These are phyloP conservation scores for Populus tremula DNA, from an alignment of 345 rosid species.

Conservation along the genomic window DNA sequence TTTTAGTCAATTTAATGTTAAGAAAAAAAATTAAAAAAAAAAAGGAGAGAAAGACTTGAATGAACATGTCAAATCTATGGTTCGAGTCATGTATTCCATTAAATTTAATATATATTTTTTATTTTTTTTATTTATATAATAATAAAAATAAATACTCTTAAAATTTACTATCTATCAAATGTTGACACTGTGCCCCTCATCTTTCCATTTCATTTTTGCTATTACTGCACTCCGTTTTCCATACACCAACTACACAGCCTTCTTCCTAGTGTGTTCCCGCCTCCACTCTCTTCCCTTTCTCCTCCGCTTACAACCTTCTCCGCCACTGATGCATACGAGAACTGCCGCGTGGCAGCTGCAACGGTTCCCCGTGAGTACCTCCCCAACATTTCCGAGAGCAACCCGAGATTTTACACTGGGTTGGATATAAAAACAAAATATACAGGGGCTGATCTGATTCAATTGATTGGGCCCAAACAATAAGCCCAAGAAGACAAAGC, in stretches of 20 bases:
- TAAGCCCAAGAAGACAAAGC: not conserved
- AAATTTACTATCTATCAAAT: too few relatives aligned
- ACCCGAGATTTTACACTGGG: not conserved
- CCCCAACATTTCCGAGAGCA: constrained; percentile 25
- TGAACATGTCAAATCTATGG: fast-evolving
- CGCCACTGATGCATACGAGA: constrained; percentile 39
- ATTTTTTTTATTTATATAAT: too few relatives aligned
- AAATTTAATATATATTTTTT: too few relatives aligned
- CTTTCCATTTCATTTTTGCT: constrained; percentile 62
- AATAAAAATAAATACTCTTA: too few relatives aligned
- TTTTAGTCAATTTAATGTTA: fast-evolving
- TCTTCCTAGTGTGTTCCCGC: constrained; percentile 61
- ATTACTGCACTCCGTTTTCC: constrained; percentile 80
- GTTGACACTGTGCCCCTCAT: constrained; percentile 56
- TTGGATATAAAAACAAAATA: not conserved
- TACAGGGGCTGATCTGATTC: not conserved
- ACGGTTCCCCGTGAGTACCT: constrained; percentile 37
- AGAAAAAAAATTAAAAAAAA: too few relatives aligned
- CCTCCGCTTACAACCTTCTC: constrained; percentile 19
- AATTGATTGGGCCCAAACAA: not conserved
- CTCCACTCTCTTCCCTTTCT: constrained; percentile 18
- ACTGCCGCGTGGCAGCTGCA: constrained; percentile 36
- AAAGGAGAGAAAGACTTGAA: fast-evolving
- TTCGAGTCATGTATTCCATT: too few relatives aligned
- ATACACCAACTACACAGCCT: constrained; percentile 65